These are phyloP conservation scores for Eragrostis tef DNA, from an alignment of 202 grass and related monocot genomes.

Conservation along the genomic window DNA sequence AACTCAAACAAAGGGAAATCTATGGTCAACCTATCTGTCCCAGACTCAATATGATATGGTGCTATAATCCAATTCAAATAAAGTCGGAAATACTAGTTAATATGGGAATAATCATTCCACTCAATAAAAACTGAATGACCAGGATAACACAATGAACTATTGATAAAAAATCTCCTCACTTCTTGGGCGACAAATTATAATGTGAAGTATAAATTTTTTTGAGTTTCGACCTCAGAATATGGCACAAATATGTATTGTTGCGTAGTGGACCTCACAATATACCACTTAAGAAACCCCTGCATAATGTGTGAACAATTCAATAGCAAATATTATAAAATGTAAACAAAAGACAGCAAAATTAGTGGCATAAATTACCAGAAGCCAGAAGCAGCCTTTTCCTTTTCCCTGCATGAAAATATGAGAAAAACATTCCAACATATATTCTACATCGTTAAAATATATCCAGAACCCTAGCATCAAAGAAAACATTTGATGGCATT, in stretches of 20 bases:
- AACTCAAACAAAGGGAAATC: neutral
- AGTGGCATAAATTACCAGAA: constrained; percentile 62
- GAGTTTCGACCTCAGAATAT: constrained; percentile 7
- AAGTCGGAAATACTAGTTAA: neutral
- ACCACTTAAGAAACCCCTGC: constrained; percentile 80
- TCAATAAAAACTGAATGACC: neutral
- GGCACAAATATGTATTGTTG: neutral
- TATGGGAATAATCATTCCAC: neutral
- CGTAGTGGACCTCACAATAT: constrained; percentile 57
- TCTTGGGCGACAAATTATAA: neutral
- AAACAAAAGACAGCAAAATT: neutral
- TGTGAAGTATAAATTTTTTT: neutral
- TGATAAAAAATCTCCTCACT: neutral
- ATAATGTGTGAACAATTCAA: constrained; percentile 37
- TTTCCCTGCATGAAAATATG: constrained; percentile 61
- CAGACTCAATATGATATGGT: neutral
- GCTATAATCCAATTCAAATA: neutral
- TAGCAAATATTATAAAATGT: constrained; percentile 22
- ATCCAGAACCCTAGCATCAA: constrained; percentile 7
- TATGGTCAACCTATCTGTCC: neutral
- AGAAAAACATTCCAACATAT: neutral
- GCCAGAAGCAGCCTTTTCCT: constrained; percentile 62
- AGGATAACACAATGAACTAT: neutral
- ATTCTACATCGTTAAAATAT: neutral
- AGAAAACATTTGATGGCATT: neutral